A percentile compares a stretch with the other conserved stretches of the same genome.
Conservation (phyloP, 495 filamentous ascomycete genomes). For the Hamigera avellanea region DNA sequence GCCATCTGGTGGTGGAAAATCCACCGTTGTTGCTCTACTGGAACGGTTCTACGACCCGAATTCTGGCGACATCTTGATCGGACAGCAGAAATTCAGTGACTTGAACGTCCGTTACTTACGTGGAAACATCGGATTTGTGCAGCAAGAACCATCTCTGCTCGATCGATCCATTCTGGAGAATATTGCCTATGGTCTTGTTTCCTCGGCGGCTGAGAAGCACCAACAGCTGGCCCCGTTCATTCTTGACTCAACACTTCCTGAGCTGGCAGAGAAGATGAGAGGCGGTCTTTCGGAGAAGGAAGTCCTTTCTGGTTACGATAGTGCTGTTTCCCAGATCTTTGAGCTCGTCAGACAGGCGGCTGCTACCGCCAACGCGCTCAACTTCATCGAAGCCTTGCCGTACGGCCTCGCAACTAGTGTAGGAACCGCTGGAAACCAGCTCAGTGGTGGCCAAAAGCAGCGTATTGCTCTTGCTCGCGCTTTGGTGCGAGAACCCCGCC, state of each 20-base stretch:
- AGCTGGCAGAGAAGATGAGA: slow-evolving; percentile 20
- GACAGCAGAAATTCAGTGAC: slow-evolving; percentile 39
- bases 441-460: slow-evolving; percentile 56
- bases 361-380: slow-evolving; percentile 27
- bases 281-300: slow-evolving; percentile 9
- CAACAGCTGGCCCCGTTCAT: slow-evolving; percentile 24
- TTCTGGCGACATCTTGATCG: slow-evolving; percentile 36
- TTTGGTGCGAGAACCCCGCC: slow-evolving; percentile 65
- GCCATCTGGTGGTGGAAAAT: slow-evolving; percentile 62
- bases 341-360: slow-evolving; percentile 27
- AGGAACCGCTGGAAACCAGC: slow-evolving; percentile 43
- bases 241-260: slow-evolving; percentile 15
- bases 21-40: slow-evolving; percentile 47
- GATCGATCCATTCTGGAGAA: slow-evolving; percentile 58
- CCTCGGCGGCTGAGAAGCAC: slow-evolving; percentile 34
- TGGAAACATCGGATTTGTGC: slow-evolving; percentile 47
- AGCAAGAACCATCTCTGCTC: slow-evolving; percentile 56
- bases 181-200: slow-evolving; percentile 53
- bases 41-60: slow-evolving; percentile 39
- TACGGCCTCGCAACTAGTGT: slow-evolving; percentile 40
- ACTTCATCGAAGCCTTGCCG: slow-evolving; percentile 35
- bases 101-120: slow-evolving; percentile 47
- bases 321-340: slow-evolving; percentile 26
- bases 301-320: slow-evolving; percentile 1
- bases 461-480: slow-evolving; percentile 56